Base-by-base conservation (phyloP, 352 stramenopile genomes). In the Phytopythium litorale region DNA sequence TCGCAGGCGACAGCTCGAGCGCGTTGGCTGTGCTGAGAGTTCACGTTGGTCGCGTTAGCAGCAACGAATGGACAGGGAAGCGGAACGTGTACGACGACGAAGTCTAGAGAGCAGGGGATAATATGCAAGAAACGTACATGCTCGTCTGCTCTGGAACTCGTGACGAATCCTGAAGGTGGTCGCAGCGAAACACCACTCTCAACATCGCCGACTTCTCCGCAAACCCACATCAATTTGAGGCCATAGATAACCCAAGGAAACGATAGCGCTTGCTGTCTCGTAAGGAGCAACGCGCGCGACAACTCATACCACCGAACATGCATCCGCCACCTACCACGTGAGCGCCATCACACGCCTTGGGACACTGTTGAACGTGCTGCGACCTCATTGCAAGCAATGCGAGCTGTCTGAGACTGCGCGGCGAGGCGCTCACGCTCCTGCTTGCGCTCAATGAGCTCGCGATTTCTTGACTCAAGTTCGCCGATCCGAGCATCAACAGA, bases 21-120 rank as follows among this genome's bases (percentile, higher is more conserved):
- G 58, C 72, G 37, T 58, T 90, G 4, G 46, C 66, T 7, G 51
- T 53, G 0, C 65, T 92, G 13, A 66, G 65, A 40, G 48, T 40
- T 9, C 65, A 63, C 15, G 76, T 90, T n/a, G 60, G 65, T 21
- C 66, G 75, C 43, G 58, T 92, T 45, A 76, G 62, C 32, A 91
- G 76, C 32, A 91, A 91, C 55, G 72, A 82, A 38, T 91, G 81
- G 80, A 69, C 72, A 42, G 72, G 60, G 57, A 78, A 77, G 55
- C 75, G 80, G 25, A 87, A 85, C 64, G 84, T 93, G n/a, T 93
- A 93, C 64, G 84, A 93, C 37, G 84, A 93, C 58, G 84, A 93
- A 71, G 77, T 91, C 9, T 93, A 81, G 67, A 38, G 7, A 42
- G 35, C 61, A 28, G 12, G 60, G 65, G 48, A 58, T 30, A 63